A percentile compares a stretch with the other conserved stretches of the same genome.
Evolutionary conservation across 2,329 filamentous ascomycete genomes (phyloP).

Genomic region (Ascomycota sp.): DNA sequence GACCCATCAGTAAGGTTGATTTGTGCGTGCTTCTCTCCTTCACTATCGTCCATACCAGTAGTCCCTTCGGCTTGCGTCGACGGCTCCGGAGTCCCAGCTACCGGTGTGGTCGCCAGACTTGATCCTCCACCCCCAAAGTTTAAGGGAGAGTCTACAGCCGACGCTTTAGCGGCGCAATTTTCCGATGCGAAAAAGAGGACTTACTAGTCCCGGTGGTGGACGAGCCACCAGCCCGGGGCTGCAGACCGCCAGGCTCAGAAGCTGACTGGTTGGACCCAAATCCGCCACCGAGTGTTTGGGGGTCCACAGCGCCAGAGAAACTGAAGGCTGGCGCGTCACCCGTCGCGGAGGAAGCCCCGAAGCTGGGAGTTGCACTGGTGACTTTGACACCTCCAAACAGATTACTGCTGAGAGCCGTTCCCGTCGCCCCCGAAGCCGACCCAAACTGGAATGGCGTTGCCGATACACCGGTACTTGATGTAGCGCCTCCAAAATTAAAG

Average conservation of each 20-base stretch:
- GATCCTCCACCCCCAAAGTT: conserved; percentile 37
- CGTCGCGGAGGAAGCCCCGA: conserved; percentile 11
- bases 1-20: conserved; percentile 47
- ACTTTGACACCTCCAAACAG: conserved; percentile 10
- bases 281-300: conserved; percentile 9
- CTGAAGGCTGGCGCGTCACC: conserved; percentile 15
- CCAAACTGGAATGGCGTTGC: conserved; percentile 18
- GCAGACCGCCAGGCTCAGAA: conserved; percentile 17
- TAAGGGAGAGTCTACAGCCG: conserved; percentile 31
- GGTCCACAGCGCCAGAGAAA: conserved; percentile 15
- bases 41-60: conserved; percentile 24
- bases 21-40: conserved; percentile 42
- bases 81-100: conserved; percentile 37
- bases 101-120: conserved; percentile 39
- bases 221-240: conserved; percentile 20
- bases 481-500: conserved; percentile 18
- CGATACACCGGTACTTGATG: conserved; percentile 8
- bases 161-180: conserved; percentile 25
- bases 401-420: conserved; percentile 4
- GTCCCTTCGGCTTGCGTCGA: conserved; percentile 23
- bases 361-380: conserved; percentile 8
- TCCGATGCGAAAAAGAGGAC: conserved; percentile 19
- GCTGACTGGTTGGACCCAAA: conserved; percentile 16
- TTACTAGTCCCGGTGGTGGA: conserved; percentile 26
- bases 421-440: conserved; percentile 5